Evolutionary conservation across 1,284 basidiomycete genomes (phyloP), one percentile per base, ranked within the genome.

Genomic region (Gymnopus androsaceus): DNA sequence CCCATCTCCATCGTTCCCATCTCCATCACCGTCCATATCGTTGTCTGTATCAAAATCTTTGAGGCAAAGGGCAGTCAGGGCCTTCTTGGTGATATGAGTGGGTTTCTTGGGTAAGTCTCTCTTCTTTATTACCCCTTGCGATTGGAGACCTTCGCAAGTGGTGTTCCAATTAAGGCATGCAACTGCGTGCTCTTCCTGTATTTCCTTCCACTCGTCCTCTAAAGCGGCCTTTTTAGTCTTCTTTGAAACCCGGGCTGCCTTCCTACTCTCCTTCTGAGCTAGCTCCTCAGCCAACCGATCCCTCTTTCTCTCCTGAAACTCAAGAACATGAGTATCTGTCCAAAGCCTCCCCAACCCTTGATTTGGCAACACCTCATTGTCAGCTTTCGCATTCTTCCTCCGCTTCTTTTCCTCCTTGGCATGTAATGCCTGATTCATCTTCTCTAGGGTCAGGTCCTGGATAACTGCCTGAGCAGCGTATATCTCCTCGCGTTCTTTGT

Each of bases 391-490:
- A 17, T 31, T 46, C 42, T 60, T 55, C 51, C 23, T 25, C 33
- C 4, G 11, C 19, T 64, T 62, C 34, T 57, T 52, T 28, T 61
- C 63, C 56, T 70, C 67, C 54, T 62, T 65, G 9, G 48, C 62
- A 59, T 65, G 30, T 9, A 70, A 46, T 14, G 62, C 58, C 2
- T 60, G 33, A 33, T 67, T 67, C 38, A 66, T 37, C 55, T 66
- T 66, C 1, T 7, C 6, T 2, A 64, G 54, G 49, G 55, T 57
- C 9, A 70, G 23, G 55, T 67, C 54, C 51, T 68, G 65, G n/a
- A 69, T 47, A 9, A 67, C 58, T 37, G 66, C 56, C 47, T 64
- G 63, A 37, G 67, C 68, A 58, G 62, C 58, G 4, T 47, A 41
- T 12, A 48, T 59, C 51, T 69, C 63, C 19, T 65, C 61, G 15